These are phyloP conservation scores for Stachybotrys echinatus DNA, from an alignment of 2,329 filamentous ascomycete genomes.

Conservation along the genomic window DNA sequence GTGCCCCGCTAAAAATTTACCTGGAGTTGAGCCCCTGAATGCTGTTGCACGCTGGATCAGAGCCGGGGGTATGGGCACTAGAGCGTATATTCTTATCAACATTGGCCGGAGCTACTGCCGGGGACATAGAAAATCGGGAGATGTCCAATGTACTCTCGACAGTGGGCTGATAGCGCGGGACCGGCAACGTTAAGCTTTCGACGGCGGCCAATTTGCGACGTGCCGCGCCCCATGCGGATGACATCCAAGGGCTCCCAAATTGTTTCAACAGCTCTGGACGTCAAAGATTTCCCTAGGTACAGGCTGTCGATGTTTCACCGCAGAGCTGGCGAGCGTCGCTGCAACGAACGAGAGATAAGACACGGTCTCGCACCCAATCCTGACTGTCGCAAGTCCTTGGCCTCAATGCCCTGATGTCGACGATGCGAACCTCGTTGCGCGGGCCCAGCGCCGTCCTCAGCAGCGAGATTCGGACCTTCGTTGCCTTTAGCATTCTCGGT, in stretches of 20 bases:
- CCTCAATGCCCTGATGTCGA: neutral
- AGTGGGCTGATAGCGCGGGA: neutral
- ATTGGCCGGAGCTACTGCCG: too few species aligned
- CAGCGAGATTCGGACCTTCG: constrained; percentile 13
- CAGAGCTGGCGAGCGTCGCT: too few species aligned
- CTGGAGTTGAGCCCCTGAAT: too few species aligned
- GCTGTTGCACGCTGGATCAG: too few species aligned
- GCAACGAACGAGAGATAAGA: too few species aligned
- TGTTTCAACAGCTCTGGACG: neutral
- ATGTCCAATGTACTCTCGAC: too few species aligned
- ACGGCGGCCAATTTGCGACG: neutral
- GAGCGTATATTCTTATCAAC: too few species aligned
- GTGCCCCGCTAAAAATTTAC: too few species aligned
- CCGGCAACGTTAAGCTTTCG: neutral
- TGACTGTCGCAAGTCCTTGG: neutral
- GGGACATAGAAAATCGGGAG: too few species aligned
- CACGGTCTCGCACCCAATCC: neutral
- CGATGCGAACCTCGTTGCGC: neutral
- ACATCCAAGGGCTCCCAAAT: neutral
- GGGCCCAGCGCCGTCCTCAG: neutral
- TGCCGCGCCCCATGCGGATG: neutral
- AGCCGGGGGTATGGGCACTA: too few species aligned
- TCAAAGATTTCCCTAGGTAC: neutral
- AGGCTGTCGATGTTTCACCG: too few species aligned
- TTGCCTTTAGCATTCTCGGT: constrained; percentile 20